phyloP scores from a whole-genome alignment of 2,329 filamentous ascomycete genomes.

The Chaetomium olivaceum region DNA sequence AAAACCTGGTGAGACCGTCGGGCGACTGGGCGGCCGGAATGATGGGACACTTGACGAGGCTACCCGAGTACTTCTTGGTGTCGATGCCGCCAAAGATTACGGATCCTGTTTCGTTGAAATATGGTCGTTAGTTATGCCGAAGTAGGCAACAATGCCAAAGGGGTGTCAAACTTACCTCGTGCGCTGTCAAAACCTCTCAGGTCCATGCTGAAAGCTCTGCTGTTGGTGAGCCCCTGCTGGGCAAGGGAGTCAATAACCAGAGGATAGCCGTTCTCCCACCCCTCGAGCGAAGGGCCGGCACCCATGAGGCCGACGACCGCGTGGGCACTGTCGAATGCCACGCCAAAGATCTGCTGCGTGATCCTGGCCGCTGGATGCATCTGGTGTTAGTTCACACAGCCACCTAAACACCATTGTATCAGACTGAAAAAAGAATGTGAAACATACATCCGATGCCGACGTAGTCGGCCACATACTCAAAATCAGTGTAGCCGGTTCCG shows the following conservation, averaged over 20 bases:
- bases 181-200: constrained; percentile 10
- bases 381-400: not conserved
- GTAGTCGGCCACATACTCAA: constrained; percentile 11
- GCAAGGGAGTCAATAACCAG: constrained; percentile 21
- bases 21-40: constrained; percentile 37
- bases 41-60: constrained; percentile 57
- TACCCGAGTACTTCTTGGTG: constrained; percentile 55
- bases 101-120: constrained; percentile 13
- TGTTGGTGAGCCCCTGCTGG: constrained; percentile 21
- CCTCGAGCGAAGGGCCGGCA: not conserved
- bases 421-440: too few species aligned
- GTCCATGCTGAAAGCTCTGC: constrained; percentile 26
- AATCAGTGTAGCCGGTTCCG: constrained; percentile 5
- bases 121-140: not conserved
- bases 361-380: constrained; percentile 8
- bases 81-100: constrained; percentile 59
- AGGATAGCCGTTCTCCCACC: constrained; percentile 14
- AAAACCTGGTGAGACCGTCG: not conserved
- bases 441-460: constrained; percentile 12
- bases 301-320: constrained; percentile 9
- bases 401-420: not conserved
- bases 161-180: not conserved
- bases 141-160: not conserved
- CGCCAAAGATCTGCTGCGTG: constrained; percentile 17
- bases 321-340: constrained; percentile 10